These are phyloP conservation scores for Taiwanofungus camphoratus DNA, from an alignment of 1,284 basidiomycete genomes.

Conservation along the genomic window DNA sequence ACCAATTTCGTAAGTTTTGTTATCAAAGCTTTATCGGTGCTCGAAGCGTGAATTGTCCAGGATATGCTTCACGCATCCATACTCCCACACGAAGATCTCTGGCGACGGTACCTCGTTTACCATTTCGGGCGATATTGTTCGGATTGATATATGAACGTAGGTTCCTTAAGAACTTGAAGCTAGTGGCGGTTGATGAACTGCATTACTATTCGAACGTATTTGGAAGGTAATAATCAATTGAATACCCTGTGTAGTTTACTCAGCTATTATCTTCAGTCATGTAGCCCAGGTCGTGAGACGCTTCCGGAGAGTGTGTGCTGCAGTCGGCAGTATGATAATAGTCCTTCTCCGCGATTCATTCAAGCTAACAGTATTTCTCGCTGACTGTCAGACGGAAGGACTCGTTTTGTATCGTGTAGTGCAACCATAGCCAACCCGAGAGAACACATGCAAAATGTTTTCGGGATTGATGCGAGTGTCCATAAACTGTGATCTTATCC, in stretches of 20 bases:
- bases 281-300: slow-evolving; percentile 76
- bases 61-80: slow-evolving; percentile 88
- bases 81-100: slow-evolving; percentile 78
- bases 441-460: slow-evolving; percentile 71
- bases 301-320: slow-evolving; percentile 75
- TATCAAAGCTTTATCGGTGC: background rate
- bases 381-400: slow-evolving; percentile 48
- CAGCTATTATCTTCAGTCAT: slow-evolving; percentile 41
- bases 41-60: slow-evolving; percentile 32
- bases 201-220: slow-evolving; percentile 75
- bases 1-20: slow-evolving; percentile 63
- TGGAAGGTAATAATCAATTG: slow-evolving; percentile 47
- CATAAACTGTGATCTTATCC: background rate
- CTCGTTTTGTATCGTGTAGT: slow-evolving; percentile 82
- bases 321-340: slow-evolving; percentile 69
- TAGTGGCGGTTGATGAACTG: slow-evolving; percentile 82
- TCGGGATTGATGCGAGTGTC: slow-evolving; percentile 51
- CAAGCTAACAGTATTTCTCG: too few species aligned
- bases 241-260: background rate
- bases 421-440: slow-evolving; percentile 84
- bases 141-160: too few species aligned
- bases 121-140: too few species aligned
- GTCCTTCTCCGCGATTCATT: background rate
- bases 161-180: slow-evolving; percentile 69
- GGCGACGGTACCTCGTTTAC: slow-evolving; percentile 59